phyloP scores from a whole-genome alignment of 163 green algal species.

The Coccomyxa subellipsoidea region DNA sequence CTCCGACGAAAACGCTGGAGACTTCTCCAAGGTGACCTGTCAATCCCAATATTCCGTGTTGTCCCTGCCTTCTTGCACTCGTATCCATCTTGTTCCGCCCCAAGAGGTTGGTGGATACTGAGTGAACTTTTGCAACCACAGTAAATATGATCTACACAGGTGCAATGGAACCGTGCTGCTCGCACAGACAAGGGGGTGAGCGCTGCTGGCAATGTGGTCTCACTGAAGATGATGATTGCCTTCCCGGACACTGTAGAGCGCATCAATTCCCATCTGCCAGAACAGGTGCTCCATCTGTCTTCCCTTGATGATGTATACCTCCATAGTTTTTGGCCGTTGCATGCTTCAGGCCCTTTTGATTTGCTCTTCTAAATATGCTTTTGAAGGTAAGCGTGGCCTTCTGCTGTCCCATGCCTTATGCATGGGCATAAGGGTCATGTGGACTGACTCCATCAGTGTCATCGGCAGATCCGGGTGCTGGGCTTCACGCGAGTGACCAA shows the following conservation, averaged over 20 bases:
- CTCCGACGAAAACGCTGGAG: slow-evolving; percentile 62
- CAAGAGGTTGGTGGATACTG: no score
- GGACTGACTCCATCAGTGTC: background rate
- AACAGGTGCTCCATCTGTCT: slow-evolving; percentile 10
- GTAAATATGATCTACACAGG: slow-evolving; percentile 32
- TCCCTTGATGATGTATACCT: no score
- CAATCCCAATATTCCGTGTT: background rate
- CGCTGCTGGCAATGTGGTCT: slow-evolving; percentile 79
- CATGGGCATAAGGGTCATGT: no score
- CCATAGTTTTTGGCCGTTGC: background rate
- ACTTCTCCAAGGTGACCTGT: slow-evolving; percentile 55
- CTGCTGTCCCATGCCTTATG: background rate
- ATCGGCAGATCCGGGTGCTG: slow-evolving; percentile 61
- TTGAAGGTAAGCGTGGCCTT: background rate
- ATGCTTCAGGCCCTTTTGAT: no score
- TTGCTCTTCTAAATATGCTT: background rate
- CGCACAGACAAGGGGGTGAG: slow-evolving; percentile 96
- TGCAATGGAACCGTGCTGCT: slow-evolving; percentile 84
- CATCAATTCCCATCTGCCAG: slow-evolving; percentile 68
- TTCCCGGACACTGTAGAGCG: slow-evolving; percentile 43
- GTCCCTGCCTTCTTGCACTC: no score
- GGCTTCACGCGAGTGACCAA: slow-evolving; percentile 63
- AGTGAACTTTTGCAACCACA: background rate
- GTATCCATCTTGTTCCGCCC: no score
- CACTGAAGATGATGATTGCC: slow-evolving; percentile 59